A percentile compares a stretch with the other conserved stretches of the same genome.
Evolutionary conservation across 345 rosid species (phyloP).

Genomic region (Isatis tinctoria): DNA sequence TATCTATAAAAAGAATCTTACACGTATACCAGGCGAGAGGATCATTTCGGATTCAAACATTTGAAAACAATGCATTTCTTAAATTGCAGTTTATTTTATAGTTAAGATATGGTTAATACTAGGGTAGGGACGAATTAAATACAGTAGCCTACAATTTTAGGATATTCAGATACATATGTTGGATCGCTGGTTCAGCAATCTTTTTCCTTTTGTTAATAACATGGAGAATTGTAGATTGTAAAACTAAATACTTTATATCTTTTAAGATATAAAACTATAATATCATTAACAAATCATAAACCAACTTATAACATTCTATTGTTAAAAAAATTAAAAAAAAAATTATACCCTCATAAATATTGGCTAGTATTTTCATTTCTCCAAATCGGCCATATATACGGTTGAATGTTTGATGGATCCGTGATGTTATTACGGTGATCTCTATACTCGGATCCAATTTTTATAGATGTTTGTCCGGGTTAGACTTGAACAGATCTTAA

Average conservation of each 20-base stretch:
- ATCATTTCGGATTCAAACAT: slow-evolving; percentile 9
- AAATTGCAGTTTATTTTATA: background rate
- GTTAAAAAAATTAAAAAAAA: too few species aligned
- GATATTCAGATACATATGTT: background rate
- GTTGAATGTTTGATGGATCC: too few species aligned
- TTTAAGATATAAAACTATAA: too few species aligned
- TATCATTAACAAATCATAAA: too few species aligned
- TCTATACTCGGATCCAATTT: background rate
- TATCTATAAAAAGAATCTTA: slow-evolving; percentile 17
- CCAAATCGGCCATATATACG: too few species aligned
- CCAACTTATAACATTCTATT: too few species aligned
- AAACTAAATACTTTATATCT: too few species aligned
- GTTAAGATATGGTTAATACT: background rate
- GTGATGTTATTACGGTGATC: too few species aligned
- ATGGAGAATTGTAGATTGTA: too few species aligned
- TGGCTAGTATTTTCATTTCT: too few species aligned
- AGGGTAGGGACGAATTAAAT: background rate
- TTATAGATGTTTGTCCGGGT: background rate
- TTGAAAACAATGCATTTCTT: background rate
- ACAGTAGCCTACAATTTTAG: background rate
- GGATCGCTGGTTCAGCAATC: background rate
- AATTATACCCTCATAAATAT: too few species aligned
- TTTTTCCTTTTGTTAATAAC: too few species aligned
- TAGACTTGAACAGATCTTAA: background rate
- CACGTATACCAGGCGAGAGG: background rate